Percentiles rank a stretch among this genome's conserved stretches.
These are phyloP conservation scores for Xylaria scruposa DNA, from an alignment of 495 filamentous ascomycete genomes.

Conservation along the genomic window DNA sequence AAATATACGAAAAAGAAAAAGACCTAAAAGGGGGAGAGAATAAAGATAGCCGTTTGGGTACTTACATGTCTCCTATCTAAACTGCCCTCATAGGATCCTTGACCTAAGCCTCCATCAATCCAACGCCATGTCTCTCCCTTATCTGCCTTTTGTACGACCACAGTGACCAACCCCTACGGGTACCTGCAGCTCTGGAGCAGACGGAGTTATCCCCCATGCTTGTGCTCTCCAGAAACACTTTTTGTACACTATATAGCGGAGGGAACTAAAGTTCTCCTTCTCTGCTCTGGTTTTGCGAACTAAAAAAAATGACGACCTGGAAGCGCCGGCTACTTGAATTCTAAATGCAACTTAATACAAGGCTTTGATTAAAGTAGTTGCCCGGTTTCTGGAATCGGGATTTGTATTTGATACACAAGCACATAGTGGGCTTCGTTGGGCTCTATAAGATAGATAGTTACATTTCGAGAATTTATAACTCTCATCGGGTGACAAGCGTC, in stretches of 20 bases:
- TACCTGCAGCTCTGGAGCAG: slow-evolving; percentile 21
- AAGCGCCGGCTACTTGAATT: too few species aligned
- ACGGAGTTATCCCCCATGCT: neutral
- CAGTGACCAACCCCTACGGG: slow-evolving; percentile 11
- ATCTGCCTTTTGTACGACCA: slow-evolving; percentile 15
- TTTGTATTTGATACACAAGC: neutral
- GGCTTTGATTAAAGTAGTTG: neutral
- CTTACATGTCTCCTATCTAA: neutral
- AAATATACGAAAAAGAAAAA: slow-evolving; percentile 6
- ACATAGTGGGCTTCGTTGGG: neutral
- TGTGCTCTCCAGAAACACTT: neutral
- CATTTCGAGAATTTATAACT: too few species aligned
- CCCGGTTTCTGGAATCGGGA: neutral
- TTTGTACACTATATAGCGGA: neutral
- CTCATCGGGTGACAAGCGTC: neutral
- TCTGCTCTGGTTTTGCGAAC: neutral
- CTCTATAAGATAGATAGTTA: neutral
- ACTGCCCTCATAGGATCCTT: neutral
- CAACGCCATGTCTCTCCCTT: neutral
- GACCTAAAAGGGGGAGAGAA: neutral
- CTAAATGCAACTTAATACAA: too few species aligned
- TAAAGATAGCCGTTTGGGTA: neutral
- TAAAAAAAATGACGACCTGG: neutral
- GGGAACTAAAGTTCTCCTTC: neutral
- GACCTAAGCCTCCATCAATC: neutral